These are phyloP conservation scores for Gautieria morchelliformis DNA, from an alignment of 768 basidiomycete species.

Conservation along the genomic window DNA sequence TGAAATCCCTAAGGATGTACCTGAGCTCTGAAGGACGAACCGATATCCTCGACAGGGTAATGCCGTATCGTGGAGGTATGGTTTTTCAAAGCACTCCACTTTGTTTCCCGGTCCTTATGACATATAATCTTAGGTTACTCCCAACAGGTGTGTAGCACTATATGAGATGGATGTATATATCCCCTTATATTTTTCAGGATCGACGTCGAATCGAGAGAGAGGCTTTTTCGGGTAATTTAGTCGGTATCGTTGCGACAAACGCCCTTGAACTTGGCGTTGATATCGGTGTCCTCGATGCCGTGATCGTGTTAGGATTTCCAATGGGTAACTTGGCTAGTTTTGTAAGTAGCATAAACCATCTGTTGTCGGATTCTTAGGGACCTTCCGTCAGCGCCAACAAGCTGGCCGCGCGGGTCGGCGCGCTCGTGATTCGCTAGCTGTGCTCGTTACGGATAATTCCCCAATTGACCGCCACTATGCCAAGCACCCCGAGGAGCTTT, in stretches of 20 bases:
- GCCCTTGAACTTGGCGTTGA: conserved; percentile 89
- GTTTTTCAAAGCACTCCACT: not conserved
- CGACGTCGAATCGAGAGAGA: conserved; percentile 77
- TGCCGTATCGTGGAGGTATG: conserved; percentile 77
- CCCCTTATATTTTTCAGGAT: conserved; percentile 37
- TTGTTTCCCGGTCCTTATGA: not conserved
- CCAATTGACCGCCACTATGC: conserved; percentile 73
- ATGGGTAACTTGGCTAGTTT: conserved; percentile 63
- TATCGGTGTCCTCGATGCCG: conserved; percentile 80
- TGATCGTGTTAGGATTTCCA: conserved; percentile 85
- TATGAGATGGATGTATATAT: not conserved
- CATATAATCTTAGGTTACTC: conserved; percentile 48
- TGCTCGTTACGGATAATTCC: conserved; percentile 55
- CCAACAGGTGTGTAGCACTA: conserved; percentile 36
- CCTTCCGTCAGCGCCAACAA: conserved; percentile 62
- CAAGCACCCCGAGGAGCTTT: conserved; percentile 59
- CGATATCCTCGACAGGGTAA: conserved; percentile 68
- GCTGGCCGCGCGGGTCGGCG: conserved; percentile 80
- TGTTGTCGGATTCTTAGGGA: not conserved
- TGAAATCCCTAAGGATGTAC: conserved; percentile 65
- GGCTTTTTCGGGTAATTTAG: conserved; percentile 73
- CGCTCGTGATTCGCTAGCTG: conserved; percentile 65
- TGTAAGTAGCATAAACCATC: conserved; percentile 31
- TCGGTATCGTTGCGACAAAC: conserved; percentile 85
- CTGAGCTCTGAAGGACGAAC: conserved; percentile 64